These are phyloP conservation scores for Adansonia madagascariensis DNA, from an alignment of 441 rosid genomes.

Conservation along the genomic window DNA sequence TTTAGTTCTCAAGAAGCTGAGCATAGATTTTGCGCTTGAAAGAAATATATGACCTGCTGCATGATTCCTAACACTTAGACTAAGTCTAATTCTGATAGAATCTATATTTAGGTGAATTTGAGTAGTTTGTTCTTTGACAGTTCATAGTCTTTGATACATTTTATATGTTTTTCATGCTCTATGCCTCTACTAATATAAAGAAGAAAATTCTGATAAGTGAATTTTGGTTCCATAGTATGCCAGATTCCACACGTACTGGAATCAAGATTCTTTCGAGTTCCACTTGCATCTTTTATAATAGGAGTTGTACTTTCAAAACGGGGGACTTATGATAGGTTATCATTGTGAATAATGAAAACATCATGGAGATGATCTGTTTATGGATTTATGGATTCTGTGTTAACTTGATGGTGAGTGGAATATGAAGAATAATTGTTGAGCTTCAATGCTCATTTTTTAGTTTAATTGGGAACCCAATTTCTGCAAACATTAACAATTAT, in stretches of 20 bases:
- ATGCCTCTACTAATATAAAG: not conserved
- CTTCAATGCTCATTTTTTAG: not conserved
- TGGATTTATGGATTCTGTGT: not conserved
- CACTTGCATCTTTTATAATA: conserved; percentile 2
- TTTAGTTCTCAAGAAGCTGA: conserved; percentile 10
- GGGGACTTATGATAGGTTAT: not conserved
- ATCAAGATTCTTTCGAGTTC: not conserved
- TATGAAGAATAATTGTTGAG: not conserved
- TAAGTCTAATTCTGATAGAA: conserved; percentile 15
- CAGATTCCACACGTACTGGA: not conserved
- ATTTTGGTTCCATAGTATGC: not conserved
- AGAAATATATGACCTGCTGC: not conserved
- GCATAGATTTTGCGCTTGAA: conserved; percentile 10
- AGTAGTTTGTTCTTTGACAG: not conserved
- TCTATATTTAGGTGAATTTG: not conserved
- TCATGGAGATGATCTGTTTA: not conserved
- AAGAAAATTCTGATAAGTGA: not conserved
- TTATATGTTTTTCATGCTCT: not conserved
- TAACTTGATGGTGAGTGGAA: not conserved
- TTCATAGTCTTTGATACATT: not conserved
- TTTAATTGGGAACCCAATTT: conserved; percentile 7
- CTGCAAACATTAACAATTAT: not conserved
- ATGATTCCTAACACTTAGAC: not conserved
- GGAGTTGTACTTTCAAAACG: not conserved
- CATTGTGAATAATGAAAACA: not conserved